Percentiles rank a stretch among this genome's conserved stretches.
phyloP scores from a whole-genome alignment of 495 filamentous ascomycete species.

The Penicillium ucsense region DNA sequence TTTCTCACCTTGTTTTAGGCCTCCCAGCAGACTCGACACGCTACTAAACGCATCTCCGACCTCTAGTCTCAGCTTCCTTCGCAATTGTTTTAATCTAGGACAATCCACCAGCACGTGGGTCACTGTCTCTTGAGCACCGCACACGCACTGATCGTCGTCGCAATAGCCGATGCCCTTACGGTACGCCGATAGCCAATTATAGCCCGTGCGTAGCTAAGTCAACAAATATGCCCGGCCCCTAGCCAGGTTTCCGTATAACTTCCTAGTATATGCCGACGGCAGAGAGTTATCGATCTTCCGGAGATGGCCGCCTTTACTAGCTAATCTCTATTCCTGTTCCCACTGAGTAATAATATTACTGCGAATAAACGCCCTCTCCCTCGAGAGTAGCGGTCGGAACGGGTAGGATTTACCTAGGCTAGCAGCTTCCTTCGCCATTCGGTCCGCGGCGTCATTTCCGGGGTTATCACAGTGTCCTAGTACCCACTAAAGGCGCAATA shows the following conservation, averaged over 20 bases:
- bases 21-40: conserved; percentile 20
- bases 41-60: conserved; percentile 16
- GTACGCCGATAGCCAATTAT: conserved; percentile 11
- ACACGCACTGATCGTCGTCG: conserved; percentile 12
- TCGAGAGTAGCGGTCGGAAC: conserved; percentile 10
- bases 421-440: conserved; percentile 5
- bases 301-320: conserved; percentile 6
- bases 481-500: conserved; percentile 14
- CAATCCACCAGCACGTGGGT: conserved; percentile 12
- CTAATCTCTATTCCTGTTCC: conserved; percentile 11
- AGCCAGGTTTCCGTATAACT: conserved; percentile 7
- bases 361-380: conserved; percentile 6
- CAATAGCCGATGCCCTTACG: conserved; percentile 2
- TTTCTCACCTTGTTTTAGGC: conserved; percentile 16
- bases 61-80: conserved; percentile 9
- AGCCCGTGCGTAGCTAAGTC: conserved; percentile 13
- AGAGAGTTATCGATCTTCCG: conserved; percentile 8
- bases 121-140: conserved; percentile 13
- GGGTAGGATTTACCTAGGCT: conserved; percentile 8
- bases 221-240: conserved; percentile 10
- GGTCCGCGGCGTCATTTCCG: conserved; percentile 10
- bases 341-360: conserved; percentile 6
- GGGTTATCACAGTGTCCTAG: conserved; percentile 8
- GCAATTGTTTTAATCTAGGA: conserved; percentile 4
- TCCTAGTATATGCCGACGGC: conserved; percentile 8